Percentiles rank a stretch among this genome's conserved stretches.
phyloP scores from a whole-genome alignment of 768 basidiomycete species.

The Trametopsis cervina region DNA sequence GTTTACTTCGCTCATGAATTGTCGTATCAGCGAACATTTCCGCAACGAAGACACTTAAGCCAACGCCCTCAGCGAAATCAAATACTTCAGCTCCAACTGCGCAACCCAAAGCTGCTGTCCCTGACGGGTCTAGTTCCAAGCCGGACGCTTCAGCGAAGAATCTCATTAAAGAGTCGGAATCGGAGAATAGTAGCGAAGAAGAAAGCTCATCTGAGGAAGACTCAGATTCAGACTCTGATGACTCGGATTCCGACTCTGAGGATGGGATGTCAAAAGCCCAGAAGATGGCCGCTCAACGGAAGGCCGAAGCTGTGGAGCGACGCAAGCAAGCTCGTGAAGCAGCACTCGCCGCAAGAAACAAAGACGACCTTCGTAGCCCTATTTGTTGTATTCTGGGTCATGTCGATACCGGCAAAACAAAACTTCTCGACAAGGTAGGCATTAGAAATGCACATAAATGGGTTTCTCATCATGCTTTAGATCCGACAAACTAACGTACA shows the following conservation, averaged over 20 bases:
- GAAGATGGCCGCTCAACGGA: conserved; percentile 59
- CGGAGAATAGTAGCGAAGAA: conserved; percentile 12
- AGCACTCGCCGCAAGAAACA: conserved; percentile 79
- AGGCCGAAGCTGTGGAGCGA: conserved; percentile 80
- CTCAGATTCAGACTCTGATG: conserved; percentile 31
- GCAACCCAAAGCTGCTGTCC: conserved; percentile 23
- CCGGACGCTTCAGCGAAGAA: conserved; percentile 10
- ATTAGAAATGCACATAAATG: not conserved
- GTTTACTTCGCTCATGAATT: no score
- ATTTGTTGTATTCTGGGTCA: conserved; percentile 99
- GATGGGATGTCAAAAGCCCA: conserved; percentile 66
- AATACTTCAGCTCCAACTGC: conserved; percentile 22
- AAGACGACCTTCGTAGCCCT: conserved; percentile 88
- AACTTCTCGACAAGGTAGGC: conserved; percentile 88
- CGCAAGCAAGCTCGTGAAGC: conserved; percentile 74
- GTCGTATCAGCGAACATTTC: no score
- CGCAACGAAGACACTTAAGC: no score
- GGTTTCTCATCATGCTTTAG: conserved; percentile 31
- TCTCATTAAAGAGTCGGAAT: conserved; percentile 5
- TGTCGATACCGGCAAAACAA: conserved; percentile 99
- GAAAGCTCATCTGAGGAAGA: conserved; percentile 19
- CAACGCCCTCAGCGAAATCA: conserved; percentile 2
- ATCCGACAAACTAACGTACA: conserved; percentile 99
- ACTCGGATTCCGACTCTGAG: conserved; percentile 37
- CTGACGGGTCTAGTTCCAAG: conserved; percentile 18